phyloP scores from a whole-genome alignment of 2,329 filamentous ascomycete species.

The Pseudocercospora fuligena region DNA sequence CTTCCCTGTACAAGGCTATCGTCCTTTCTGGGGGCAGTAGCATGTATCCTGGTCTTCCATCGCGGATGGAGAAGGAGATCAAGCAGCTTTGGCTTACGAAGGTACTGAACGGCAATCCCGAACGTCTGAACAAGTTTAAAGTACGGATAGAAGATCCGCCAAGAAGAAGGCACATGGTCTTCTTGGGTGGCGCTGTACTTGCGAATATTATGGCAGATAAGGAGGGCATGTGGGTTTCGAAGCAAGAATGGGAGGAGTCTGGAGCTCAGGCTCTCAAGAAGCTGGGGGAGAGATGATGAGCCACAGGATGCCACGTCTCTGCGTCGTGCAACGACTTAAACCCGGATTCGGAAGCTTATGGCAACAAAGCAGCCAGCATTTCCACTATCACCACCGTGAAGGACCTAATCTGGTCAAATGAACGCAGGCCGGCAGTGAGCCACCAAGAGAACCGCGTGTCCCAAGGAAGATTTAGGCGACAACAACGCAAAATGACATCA shows the following conservation, averaged over 20 bases:
- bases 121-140: constrained; percentile 97
- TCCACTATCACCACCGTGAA: background rate
- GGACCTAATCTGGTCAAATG: background rate
- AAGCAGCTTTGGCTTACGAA: constrained; percentile 98
- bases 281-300: constrained; percentile 76
- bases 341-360: background rate
- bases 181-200: constrained; percentile 92
- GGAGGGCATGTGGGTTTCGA: constrained; percentile 98
- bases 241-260: constrained; percentile 96
- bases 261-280: constrained; percentile 85
- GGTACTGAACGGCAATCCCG: constrained; percentile 87
- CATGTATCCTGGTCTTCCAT: constrained; percentile 98
- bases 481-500: background rate
- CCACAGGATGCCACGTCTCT: background rate
- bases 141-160: constrained; percentile 98
- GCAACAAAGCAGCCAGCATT: background rate
- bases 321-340: background rate
- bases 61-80: constrained; percentile 93
- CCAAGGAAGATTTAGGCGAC: background rate
- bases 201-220: constrained; percentile 99
- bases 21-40: constrained; percentile 95
- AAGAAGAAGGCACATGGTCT: constrained; percentile 97
- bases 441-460: background rate
- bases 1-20: constrained; percentile 94
- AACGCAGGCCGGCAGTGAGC: background rate